Evolutionary conservation across 495 filamentous ascomycete genomes (phyloP), one percentile per base, ranked within the genome.

Genomic region (Cercophora sp.): DNA sequence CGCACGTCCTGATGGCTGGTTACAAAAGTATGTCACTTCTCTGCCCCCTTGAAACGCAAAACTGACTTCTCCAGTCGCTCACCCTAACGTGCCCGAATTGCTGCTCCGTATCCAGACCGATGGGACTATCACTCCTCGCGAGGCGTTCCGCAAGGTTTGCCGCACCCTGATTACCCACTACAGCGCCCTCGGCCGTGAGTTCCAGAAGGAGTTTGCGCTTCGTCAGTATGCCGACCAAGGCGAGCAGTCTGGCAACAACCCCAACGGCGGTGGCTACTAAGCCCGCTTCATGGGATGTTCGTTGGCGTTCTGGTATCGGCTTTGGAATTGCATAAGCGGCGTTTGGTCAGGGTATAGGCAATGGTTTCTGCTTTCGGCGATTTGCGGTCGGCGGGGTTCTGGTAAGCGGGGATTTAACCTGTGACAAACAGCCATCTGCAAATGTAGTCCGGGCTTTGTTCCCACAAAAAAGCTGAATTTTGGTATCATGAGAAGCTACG

Each of bases 71-170:
- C n/a, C 57, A 88, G 85, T 89, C 18, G 83, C 87, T 39, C 91
- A 96, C 61, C 91, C 91, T 26, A 82, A 96, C 50, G 85, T 91
- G 48, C 84, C 89, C 5, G 86, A 85, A 60, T 88, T 97, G 68
- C 71, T 85, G 58, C 81, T 99, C 47, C 90, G 94, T 44, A 79
- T 97, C 39, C 89, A 96, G 69, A 99, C 94, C 1, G 89, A 96
- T 65, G 94, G 93, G 40, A 78, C 80, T 19, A 75, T 94, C 57
- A 89, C 84, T 9, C 94, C 93, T 5, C 88, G 87, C 51, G 85
- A 94, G 58, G 91, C 91, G 0, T 74, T 99, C n/a, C 66, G 93
- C 54, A 73, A 80, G 29, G 81, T 83, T 36, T 94, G 86, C 72
- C 79, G 86, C 65, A 83, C 87, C 48, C 72, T 96, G 19, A 86